phyloP scores from a whole-genome alignment of 2,329 filamentous ascomycete species.

The Talaromyces piceae region DNA sequence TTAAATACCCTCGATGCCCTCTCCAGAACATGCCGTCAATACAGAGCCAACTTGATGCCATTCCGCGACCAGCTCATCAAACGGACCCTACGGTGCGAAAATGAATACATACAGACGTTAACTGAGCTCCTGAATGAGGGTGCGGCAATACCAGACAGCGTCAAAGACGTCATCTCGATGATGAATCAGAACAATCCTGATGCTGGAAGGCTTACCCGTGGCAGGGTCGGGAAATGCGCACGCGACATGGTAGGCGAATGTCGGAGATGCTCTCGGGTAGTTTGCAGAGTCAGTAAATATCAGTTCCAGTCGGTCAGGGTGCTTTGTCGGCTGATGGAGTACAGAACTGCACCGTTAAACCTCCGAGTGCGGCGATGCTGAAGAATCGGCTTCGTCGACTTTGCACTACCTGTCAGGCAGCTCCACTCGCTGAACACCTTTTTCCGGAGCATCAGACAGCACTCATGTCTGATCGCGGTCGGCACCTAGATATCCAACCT shows the following conservation, averaged over 20 bases:
- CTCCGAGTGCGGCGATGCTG: slow-evolving; percentile 59
- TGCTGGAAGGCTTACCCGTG: slow-evolving; percentile 43
- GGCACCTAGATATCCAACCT: slow-evolving; percentile 19
- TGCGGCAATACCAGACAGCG: slow-evolving; percentile 23
- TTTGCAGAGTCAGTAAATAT: slow-evolving; percentile 61
- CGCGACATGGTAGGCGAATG: slow-evolving; percentile 81
- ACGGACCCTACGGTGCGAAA: slow-evolving; percentile 71
- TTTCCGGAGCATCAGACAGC: slow-evolving; percentile 14
- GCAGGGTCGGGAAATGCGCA: slow-evolving; percentile 72
- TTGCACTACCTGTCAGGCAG: slow-evolving; percentile 66
- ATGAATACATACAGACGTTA: slow-evolving; percentile 50
- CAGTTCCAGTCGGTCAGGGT: neutral
- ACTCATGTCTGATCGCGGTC: neutral
- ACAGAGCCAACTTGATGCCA: slow-evolving; percentile 69
- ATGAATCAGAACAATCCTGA: slow-evolving; percentile 23
- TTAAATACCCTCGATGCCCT: slow-evolving; percentile 80
- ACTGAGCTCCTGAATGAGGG: slow-evolving; percentile 37
- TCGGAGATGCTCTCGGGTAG: slow-evolving; percentile 64
- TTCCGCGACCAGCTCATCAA: slow-evolving; percentile 66
- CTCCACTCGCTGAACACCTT: slow-evolving; percentile 48
- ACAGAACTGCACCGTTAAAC: slow-evolving; percentile 85
- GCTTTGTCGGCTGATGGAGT: neutral
- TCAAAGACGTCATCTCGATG: slow-evolving; percentile 24
- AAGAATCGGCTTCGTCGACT: slow-evolving; percentile 73
- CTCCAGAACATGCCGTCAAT: slow-evolving; percentile 70